Base-by-base conservation (phyloP, 139 green algal species). In the Chlorella sp. region DNA sequence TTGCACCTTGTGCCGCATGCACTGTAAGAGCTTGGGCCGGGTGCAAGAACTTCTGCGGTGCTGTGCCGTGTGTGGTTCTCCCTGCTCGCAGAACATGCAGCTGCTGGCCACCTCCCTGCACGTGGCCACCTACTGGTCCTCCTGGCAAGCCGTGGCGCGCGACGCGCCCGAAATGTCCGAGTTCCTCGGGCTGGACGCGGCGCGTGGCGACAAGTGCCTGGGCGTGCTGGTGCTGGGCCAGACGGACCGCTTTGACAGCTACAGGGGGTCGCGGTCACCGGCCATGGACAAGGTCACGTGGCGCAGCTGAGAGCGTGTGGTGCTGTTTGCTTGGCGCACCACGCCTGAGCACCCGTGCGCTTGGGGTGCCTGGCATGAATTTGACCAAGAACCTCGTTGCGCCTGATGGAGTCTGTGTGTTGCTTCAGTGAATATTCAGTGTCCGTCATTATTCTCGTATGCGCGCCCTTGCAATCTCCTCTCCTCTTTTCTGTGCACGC, bases 121-220 rank as follows among this genome's bases (percentile, higher is more conserved):
- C 6, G 24, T 87, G 22, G 77, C 51, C 35, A 72, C 74, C 1
- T 90, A 90, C 72, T 90, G 83, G 85, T 75, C 64, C 32, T 83
- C 71, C 67, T 90, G 85, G 85, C 75, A 59, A 6, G 27, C 64
- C 31, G 63, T 71, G 0, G 76, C 76, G 0, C 51, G 76, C 1
- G 76, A 81, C 31, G 42, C 76, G 2, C 65, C 64, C 14, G 77
- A 85, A 33, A 82, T 91, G 71, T 72, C 78, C 35, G 31, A 60
- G 33, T 78, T 86, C 20, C 63, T 87, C 27, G 71, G 76, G 0
- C 49, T 85, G 22, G 55, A 64, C 24, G 4, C 24, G 55, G 24
- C 55, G 17, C 20, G 4, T 27, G 55, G 55, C 20, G 55, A 64
- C 55, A 27, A 29, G 55, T 64, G 55, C 24, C 24, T 64, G 17